Evolutionary conservation across 208 protist species (phyloP), one percentile per base, ranked within the genome.

Genomic region (Novymonas esmeraldas): DNA sequence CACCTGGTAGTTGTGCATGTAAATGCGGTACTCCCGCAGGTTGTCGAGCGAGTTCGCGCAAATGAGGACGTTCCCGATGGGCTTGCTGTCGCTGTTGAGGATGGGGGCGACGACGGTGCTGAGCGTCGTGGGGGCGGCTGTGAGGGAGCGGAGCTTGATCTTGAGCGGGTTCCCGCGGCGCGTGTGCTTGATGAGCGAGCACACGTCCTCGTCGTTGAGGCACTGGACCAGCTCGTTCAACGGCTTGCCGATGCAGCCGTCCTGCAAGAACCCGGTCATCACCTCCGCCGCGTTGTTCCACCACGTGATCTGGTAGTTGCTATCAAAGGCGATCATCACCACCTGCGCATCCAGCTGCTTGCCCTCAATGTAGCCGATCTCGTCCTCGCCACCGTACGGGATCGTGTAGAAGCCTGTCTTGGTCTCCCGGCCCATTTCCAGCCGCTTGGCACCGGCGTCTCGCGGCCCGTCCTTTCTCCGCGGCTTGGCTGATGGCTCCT

Each of bases 241-340:
- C 2, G 89, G 91, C 70, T 93, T 96, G 28, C 91, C 89, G 24
- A 96, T 74, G 70, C 88, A 95, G 20, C 81, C 85, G 20, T 79
- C 73, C 63, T 88, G 81, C 44, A 96, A 59, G 59, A 96, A 95
- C 0, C 91, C 91, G 14, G 91, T 96, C 79, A 94, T 81, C 68
- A 82, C 81, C 68, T 96, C 86, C 2, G 91, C 88, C 3, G 87
- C 88, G 34, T 81, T 89, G 56, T 94, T 95, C 89, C 91, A 96
- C 50, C 83, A 84, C 10, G 87, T 94, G 50, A 96, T 94, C 33
- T 63, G 66, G 59, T 80, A 95, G 28, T 89, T 76, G 66, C 82
- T 73, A 62, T 93, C 87, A 67, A 84, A 96, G 29, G 83, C 91
- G 60, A 96, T 96, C 91, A 96, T 94, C 39, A 93, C 83, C 18